These are phyloP conservation scores for Jacaranda mimosifolia DNA, from an alignment of 257 asterid species.

Conservation along the genomic window DNA sequence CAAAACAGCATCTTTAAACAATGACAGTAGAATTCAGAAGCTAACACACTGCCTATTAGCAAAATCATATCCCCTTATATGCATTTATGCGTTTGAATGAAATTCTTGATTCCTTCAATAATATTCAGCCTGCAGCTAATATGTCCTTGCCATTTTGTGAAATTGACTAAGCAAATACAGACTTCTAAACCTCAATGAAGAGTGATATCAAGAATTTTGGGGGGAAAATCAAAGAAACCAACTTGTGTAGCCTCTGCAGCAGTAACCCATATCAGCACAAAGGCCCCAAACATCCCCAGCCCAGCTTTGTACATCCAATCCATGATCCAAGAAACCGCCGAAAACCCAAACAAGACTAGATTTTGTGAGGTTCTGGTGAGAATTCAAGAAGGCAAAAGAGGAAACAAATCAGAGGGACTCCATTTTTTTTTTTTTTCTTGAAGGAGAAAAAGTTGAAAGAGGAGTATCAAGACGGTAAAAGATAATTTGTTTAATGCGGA, in stretches of 20 bases:
- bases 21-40: no score
- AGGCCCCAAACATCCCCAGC: slow-evolving; percentile 73
- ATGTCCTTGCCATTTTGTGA: no score
- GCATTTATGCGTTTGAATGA: no score
- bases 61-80: no score
- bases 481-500: slow-evolving; percentile 1
- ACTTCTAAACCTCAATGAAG: no score
- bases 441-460: not conserved
- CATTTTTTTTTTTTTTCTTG: not conserved
- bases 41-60: no score
- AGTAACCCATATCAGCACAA: slow-evolving; percentile 87
- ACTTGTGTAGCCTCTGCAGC: slow-evolving; percentile 96
- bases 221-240: not conserved
- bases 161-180: no score
- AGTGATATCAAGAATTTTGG: no score
- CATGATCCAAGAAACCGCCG: slow-evolving; percentile 46
- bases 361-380: not conserved
- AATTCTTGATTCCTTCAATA: no score
- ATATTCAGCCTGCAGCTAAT: no score
- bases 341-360: slow-evolving; percentile 18
- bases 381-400: not conserved
- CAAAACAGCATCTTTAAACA: no score
- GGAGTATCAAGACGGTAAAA: not conserved
- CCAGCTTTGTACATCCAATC: slow-evolving; percentile 78
- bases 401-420: slow-evolving; percentile 11